A percentile compares a stretch with the other conserved stretches of the same genome.
These are phyloP conservation scores for Trypanosoma cruzi DNA, from an alignment of 208 protist species.

Conservation along the genomic window DNA sequence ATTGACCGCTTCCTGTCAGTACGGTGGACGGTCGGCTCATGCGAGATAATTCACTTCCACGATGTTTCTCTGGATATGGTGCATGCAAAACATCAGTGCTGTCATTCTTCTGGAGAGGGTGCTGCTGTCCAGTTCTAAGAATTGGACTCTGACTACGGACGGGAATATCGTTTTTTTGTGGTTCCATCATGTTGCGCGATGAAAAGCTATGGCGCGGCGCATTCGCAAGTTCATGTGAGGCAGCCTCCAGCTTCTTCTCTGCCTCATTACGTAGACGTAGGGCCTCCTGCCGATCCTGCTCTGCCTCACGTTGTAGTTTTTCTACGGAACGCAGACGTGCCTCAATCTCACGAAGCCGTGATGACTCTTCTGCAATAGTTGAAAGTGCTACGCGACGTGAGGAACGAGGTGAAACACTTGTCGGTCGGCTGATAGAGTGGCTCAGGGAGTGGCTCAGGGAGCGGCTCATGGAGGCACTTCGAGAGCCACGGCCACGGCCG, in stretches of 20 bases:
- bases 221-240: neutral
- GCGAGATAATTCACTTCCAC: constrained; percentile 5
- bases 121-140: neutral
- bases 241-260: constrained; percentile 43
- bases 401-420: constrained; percentile 22
- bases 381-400: constrained; percentile 23
- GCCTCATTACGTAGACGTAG: constrained; percentile 59
- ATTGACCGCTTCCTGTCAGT: constrained; percentile 1
- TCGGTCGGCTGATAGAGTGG: constrained; percentile 19
- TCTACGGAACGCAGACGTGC: constrained; percentile 67
- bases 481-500: constrained; percentile 16
- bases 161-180: neutral
- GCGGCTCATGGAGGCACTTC: constrained; percentile 17
- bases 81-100: neutral
- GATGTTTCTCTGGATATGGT: constrained; percentile 1
- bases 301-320: constrained; percentile 62
- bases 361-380: constrained; percentile 36
- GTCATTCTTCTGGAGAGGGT: neutral
- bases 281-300: constrained; percentile 59
- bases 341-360: constrained; percentile 73
- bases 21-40: neutral
- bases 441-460: no score
- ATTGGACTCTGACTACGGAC: neutral
- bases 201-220: neutral
- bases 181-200: neutral